Percentiles rank a stretch among this genome's conserved stretches.
Evolutionary conservation across 1,139 yeast species (phyloP).

Genomic region (Taiozyma onychis): DNA sequence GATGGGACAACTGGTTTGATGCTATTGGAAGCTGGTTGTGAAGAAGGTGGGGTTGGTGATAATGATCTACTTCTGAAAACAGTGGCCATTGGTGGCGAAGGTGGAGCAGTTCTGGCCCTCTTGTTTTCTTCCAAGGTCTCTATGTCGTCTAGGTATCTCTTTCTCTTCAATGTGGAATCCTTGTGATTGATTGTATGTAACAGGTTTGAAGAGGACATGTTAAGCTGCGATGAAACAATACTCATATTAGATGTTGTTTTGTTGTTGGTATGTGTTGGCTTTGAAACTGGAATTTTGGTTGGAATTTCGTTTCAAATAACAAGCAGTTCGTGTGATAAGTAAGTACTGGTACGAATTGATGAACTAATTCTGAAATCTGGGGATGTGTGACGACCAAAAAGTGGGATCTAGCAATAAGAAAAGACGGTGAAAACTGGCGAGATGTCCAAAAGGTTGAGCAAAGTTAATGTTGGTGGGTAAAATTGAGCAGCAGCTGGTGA

Average conservation of each 20-base stretch:
- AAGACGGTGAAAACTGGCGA: neutral
- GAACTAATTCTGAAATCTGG: neutral
- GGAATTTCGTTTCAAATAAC: neutral
- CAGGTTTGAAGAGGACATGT: conserved; percentile 13
- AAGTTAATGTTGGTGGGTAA: neutral
- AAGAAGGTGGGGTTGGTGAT: conserved; percentile 16
- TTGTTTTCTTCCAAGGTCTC: conserved; percentile 27
- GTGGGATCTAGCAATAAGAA: neutral
- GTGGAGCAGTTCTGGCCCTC: conserved; percentile 48
- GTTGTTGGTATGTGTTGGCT: neutral
- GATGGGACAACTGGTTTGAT: conserved; percentile 2
- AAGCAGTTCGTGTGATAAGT: neutral
- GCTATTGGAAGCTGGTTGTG: neutral
- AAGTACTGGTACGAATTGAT: neutral
- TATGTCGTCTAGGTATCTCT: conserved; percentile 21
- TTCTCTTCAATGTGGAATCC: conserved; percentile 14
- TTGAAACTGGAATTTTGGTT: neutral
- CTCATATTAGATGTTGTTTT: conserved; percentile 5
- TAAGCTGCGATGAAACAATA: conserved; percentile 7
- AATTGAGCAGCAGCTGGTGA: neutral
- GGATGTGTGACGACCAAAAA: neutral
- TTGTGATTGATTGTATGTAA: conserved; percentile 9
- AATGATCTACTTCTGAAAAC: conserved; percentile 15
- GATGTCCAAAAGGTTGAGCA: neutral
- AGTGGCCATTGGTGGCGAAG: conserved; percentile 33